Conservation (phyloP, 2,329 filamentous ascomycete genomes). For the Trematosphaeria pertusa region DNA sequence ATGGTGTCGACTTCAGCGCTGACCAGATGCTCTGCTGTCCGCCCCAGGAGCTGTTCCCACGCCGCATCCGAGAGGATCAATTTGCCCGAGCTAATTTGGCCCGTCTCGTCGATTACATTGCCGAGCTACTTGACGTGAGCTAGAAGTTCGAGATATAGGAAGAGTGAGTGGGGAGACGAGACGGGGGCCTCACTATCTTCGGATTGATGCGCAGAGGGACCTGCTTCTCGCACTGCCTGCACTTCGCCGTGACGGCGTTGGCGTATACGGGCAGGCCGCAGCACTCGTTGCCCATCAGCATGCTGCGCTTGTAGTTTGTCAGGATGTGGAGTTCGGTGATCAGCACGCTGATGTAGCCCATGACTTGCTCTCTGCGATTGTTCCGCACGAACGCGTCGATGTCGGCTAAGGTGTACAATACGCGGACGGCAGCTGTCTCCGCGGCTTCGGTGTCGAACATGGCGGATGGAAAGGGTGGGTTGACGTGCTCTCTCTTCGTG, state of each 20-base stretch:
- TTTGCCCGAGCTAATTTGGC: slow-evolving; percentile 58
- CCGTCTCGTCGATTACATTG: slow-evolving; percentile 63
- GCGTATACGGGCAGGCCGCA: slow-evolving; percentile 63
- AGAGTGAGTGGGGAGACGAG: background rate
- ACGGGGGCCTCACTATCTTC: slow-evolving; percentile 39
- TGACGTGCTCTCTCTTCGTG: slow-evolving; percentile 59
- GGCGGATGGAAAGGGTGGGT: slow-evolving; percentile 56
- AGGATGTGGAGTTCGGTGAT: slow-evolving; percentile 52
- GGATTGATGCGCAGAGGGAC: slow-evolving; percentile 52
- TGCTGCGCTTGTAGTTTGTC: slow-evolving; percentile 49
- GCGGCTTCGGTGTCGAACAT: slow-evolving; percentile 31
- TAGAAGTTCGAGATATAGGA: background rate
- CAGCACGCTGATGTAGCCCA: slow-evolving; percentile 55
- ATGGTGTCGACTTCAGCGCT: slow-evolving; percentile 48
- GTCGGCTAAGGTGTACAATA: slow-evolving; percentile 54
- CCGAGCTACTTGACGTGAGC: slow-evolving; percentile 42
- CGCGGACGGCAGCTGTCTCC: slow-evolving; percentile 34
- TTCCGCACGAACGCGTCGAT: slow-evolving; percentile 50
- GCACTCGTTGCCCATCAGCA: slow-evolving; percentile 56
- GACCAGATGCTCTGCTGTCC: slow-evolving; percentile 54
- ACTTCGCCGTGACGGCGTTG: slow-evolving; percentile 52
- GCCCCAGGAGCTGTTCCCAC: slow-evolving; percentile 60
- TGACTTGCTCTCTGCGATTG: slow-evolving; percentile 42
- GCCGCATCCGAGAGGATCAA: slow-evolving; percentile 61
- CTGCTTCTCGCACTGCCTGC: slow-evolving; percentile 50